phyloP scores from a whole-genome alignment of 352 stramenopile species.

The Phytophthora quininea region DNA sequence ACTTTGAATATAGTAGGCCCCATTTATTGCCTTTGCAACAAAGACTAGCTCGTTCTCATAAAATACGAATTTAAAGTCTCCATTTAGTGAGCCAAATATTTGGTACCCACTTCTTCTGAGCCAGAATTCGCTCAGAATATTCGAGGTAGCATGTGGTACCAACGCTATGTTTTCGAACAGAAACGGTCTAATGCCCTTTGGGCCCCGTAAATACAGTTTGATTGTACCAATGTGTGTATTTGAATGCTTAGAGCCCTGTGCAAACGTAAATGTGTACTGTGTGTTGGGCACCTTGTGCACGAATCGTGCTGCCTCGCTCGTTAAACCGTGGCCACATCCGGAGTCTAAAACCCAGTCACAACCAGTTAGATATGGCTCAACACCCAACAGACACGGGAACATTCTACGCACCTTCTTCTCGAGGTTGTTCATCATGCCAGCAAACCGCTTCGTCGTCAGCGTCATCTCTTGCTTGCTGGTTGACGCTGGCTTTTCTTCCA shows the following conservation, averaged over 20 bases:
- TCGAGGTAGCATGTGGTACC: constrained; percentile 12
- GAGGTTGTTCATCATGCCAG: neutral
- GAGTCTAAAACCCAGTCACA: constrained; percentile 8
- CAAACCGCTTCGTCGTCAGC: neutral
- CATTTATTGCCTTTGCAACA: constrained; percentile 12
- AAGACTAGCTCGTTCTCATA: constrained; percentile 6
- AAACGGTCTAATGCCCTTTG: constrained; percentile 6
- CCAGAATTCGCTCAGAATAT: constrained; percentile 21
- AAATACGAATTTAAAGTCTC: constrained; percentile 18
- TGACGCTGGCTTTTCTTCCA: neutral
- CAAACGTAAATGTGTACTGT: constrained; percentile 21
- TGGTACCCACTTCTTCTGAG: constrained; percentile 8
- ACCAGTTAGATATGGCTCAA: neutral
- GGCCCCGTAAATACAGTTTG: constrained; percentile 18
- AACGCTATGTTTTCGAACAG: constrained; percentile 12
- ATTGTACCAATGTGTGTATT: constrained; percentile 15
- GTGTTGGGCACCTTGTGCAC: neutral
- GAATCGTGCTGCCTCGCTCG: constrained; percentile 7
- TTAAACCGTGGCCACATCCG: constrained; percentile 14
- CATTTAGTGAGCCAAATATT: constrained; percentile 4
- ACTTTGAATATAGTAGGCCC: constrained; percentile 10
- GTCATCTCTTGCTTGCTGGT: neutral
- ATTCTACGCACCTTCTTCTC: constrained; percentile 1
- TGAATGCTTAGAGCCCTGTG: constrained; percentile 15
- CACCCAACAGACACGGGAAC: neutral